Base-by-base conservation (phyloP, 2,329 filamentous ascomycete species). In the Pyrenophora seminiperda region DNA sequence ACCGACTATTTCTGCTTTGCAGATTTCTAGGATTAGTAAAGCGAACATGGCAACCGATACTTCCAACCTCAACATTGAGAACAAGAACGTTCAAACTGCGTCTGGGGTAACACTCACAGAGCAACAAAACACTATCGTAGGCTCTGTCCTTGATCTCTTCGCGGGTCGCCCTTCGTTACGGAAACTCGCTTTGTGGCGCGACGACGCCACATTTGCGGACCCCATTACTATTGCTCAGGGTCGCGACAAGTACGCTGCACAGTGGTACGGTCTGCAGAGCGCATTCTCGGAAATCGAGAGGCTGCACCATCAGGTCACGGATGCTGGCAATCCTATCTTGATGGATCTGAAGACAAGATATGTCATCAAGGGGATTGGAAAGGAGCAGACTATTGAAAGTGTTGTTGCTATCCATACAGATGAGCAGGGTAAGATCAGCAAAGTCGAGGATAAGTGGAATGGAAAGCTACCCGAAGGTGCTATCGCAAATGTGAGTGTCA, bases 121-220 rank as follows among this genome's bases (percentile, higher is more conserved):
- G 0, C 64, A 76, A 15, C 82, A 86, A 61, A 79, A 79, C 52
- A 76, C 82, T 0, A 51, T 86, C 24, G 79, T 86, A 10, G 81
- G 81, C 50, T 81, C 78, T 37, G 76, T 87, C 11, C 76, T 87
- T 18, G 84, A 87, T 63, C 79, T 87, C 39, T 87, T 86, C 64
- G 80, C 81, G 27, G 83, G 83, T 37, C 76, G 79, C 14, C 82
- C 83, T 0, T 82, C 81, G 2, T 76, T 85, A 2, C 76, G 77
- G 32, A 85, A 86, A 64, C 77, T 87, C 37, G 72, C 76, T 11
- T 76, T 87, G 18, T 87, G 84, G 84, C 75, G 75, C 40, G 81
- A 81, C 50, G 76, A 81, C 30, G 84, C 77, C 6, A 77, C 75
- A 0, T 87, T 87, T 67, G 68, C 77, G 22, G 84, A 87, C 62